These are phyloP conservation scores for Colletotrichum melonis DNA, from an alignment of 2,329 filamentous ascomycete genomes.

Conservation along the genomic window DNA sequence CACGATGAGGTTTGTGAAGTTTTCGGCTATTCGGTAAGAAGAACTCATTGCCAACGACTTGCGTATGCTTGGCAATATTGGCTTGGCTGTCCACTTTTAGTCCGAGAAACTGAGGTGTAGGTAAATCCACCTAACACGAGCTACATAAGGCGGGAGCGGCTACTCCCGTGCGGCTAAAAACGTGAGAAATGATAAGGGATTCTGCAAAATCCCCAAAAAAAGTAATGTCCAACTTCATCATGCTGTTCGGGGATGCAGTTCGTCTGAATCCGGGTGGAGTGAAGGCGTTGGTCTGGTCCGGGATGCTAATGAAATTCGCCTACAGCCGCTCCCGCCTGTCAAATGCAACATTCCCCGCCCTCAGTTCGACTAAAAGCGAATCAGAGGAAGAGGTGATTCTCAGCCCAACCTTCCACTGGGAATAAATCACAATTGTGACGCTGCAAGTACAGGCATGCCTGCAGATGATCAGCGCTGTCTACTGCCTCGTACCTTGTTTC, in stretches of 20 bases:
- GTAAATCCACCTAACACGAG: not conserved
- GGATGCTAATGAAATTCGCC: not conserved
- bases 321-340: conserved; percentile 1
- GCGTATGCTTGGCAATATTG: conserved; percentile 3
- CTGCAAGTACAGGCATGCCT: not conserved
- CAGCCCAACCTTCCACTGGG: not conserved
- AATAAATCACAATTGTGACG: not conserved
- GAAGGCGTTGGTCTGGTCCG: not conserved
- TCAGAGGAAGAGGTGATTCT: not conserved
- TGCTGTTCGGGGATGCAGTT: conserved; percentile 1
- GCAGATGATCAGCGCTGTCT: not conserved
- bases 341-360: conserved; percentile 13
- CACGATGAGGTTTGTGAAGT: not conserved
- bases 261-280: conserved; percentile 2
- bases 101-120: not conserved
- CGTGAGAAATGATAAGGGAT: not conserved
- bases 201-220: not conserved
- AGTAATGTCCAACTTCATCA: not conserved
- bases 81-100: conserved; percentile 6
- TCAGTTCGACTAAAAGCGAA: not conserved
- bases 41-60: not conserved
- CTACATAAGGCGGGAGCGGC: not conserved
- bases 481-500: not conserved
- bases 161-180: not conserved
- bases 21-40: not conserved